Percentiles rank a stretch among this genome's conserved stretches.
phyloP scores from a whole-genome alignment of 768 basidiomycete genomes.

The Baorangia bicolor region DNA sequence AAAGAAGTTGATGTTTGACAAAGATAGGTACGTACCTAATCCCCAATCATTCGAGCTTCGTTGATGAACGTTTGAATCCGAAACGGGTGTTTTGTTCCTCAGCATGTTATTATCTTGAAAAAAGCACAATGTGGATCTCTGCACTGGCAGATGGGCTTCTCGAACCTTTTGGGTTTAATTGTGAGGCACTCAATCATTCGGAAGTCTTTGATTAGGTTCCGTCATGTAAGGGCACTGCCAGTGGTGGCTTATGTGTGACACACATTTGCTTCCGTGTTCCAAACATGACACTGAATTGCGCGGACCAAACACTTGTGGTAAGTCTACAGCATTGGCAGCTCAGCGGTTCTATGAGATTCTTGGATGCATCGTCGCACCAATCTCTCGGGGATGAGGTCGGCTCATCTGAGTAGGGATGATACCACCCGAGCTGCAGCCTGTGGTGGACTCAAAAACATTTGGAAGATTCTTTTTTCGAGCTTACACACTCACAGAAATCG shows the following conservation, averaged over 20 bases:
- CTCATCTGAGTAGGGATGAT: too few relatives aligned
- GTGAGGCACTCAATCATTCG: neutral
- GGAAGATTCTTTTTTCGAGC: neutral
- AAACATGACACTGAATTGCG: neutral
- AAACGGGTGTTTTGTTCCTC: neutral
- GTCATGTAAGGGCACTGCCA: too few relatives aligned
- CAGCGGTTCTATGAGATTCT: too few relatives aligned
- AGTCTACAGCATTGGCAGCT: too few relatives aligned
- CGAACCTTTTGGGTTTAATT: slow-evolving; percentile 6
- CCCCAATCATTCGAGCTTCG: neutral
- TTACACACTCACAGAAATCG: neutral
- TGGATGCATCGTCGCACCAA: too few relatives aligned
- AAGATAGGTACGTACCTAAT: neutral
- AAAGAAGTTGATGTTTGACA: too few relatives aligned
- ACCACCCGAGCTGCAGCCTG: too few relatives aligned
- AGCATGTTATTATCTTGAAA: neutral
- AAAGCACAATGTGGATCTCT: neutral
- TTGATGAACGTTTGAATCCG: neutral
- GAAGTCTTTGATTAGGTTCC: neutral
- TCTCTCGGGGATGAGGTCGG: neutral
- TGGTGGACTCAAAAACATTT: neutral
- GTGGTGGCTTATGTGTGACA: neutral
- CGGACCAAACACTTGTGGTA: neutral
- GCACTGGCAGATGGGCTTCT: neutral
- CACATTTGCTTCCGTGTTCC: neutral